phyloP scores from a whole-genome alignment of 2,329 filamentous ascomycete species.

The Pseudogymnoascus sp. region DNA sequence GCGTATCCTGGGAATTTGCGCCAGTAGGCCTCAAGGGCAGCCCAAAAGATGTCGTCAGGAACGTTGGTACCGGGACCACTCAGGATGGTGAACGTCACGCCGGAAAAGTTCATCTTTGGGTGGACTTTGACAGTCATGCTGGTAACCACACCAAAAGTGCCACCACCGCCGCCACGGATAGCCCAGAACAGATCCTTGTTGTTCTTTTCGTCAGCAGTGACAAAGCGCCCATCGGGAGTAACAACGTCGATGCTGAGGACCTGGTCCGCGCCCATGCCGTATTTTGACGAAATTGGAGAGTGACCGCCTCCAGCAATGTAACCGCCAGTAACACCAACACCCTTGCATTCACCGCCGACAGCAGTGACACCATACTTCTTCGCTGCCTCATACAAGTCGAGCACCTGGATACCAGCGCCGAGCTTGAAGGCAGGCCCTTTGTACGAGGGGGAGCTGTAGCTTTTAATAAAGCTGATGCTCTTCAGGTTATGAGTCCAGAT shows the following conservation, averaged over 20 bases:
- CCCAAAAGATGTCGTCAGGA: conserved; percentile 35
- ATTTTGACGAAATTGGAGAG: conserved; percentile 43
- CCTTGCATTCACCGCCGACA: conserved; percentile 47
- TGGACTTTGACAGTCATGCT: conserved; percentile 49
- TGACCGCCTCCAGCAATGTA: conserved; percentile 58
- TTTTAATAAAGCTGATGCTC: conserved; percentile 32
- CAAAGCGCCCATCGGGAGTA: conserved; percentile 40
- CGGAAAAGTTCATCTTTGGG: conserved; percentile 32
- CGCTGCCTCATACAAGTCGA: conserved; percentile 37
- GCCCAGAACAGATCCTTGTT: conserved; percentile 58
- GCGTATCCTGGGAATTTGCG: conserved; percentile 20
- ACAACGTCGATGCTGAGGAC: conserved; percentile 51
- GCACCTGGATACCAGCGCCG: conserved; percentile 39
- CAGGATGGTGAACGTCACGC: conserved; percentile 37
- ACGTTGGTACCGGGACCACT: conserved; percentile 38
- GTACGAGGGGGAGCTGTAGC: conserved; percentile 28
- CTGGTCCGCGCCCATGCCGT: conserved; percentile 56
- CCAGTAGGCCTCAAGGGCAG: conserved; percentile 46
- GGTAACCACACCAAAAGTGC: conserved; percentile 52
- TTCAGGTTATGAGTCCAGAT: conserved; percentile 46
- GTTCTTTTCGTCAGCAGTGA: conserved; percentile 43
- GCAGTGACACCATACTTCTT: conserved; percentile 38
- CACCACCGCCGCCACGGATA: conserved; percentile 45
- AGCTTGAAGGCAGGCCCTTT: conserved; percentile 32
- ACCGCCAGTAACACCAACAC: conserved; percentile 35